A percentile compares a stretch with the other conserved stretches of the same genome.
phyloP scores from a whole-genome alignment of 2,329 filamentous ascomycete genomes.

The Botrytis squamosa region DNA sequence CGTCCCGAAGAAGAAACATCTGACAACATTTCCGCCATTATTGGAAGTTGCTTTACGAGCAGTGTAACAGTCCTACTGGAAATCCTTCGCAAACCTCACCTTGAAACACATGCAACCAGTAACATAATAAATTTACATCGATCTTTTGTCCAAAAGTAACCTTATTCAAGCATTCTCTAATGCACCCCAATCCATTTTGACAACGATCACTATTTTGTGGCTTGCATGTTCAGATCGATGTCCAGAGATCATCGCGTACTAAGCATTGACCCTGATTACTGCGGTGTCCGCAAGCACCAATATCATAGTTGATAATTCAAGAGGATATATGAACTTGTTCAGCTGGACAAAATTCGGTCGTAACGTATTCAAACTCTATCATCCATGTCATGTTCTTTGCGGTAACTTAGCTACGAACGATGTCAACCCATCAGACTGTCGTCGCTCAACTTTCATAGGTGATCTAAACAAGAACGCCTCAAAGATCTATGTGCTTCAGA shows the following conservation, averaged over 20 bases:
- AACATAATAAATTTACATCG: background rate
- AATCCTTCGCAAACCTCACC: conserved; percentile 11
- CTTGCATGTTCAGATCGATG: background rate
- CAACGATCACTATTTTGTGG: background rate
- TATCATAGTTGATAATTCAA: background rate
- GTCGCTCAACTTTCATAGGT: background rate
- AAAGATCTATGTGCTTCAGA: background rate
- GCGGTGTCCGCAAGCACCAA: background rate
- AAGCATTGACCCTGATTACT: background rate
- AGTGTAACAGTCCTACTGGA: background rate
- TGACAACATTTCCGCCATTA: background rate
- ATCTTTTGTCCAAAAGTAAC: background rate
- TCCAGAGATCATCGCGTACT: conserved; percentile 7
- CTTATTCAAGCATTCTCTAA: background rate
- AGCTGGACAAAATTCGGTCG: background rate
- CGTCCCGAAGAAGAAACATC: background rate
- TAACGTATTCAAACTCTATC: background rate
- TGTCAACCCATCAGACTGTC: background rate
- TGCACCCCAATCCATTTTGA: background rate
- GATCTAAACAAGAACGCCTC: background rate
- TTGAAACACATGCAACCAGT: conserved; percentile 6
- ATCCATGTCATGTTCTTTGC: background rate
- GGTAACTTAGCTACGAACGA: background rate
- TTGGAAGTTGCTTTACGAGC: conserved; percentile 4
- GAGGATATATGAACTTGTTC: background rate